Evolutionary conservation across 129 eudicot genomes (phyloP).

Genomic region (Gnaphalium uliginosum): DNA sequence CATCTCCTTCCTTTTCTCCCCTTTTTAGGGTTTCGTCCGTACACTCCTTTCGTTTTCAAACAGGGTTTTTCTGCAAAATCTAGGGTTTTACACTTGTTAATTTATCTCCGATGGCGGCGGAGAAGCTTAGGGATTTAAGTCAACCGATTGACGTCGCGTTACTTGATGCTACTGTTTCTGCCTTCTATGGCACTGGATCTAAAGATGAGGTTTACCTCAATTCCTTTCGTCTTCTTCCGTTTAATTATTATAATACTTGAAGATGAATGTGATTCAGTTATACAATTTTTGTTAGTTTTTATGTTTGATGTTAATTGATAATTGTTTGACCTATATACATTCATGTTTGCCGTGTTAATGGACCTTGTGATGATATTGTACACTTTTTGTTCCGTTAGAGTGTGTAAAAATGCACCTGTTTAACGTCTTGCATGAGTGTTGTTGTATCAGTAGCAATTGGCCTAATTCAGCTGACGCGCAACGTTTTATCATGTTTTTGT

Average conservation of each 20-base stretch:
- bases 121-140: slow-evolving; percentile 86
- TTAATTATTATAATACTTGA: neutral
- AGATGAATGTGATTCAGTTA: slow-evolving; percentile 27
- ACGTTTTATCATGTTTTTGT: slow-evolving; percentile 8
- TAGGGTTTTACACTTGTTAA: slow-evolving; percentile 56
- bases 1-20: slow-evolving; percentile 23
- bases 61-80: slow-evolving; percentile 22
- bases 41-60: slow-evolving; percentile 19
- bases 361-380: neutral
- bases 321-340: slow-evolving; percentile 10
- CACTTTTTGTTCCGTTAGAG: neutral
- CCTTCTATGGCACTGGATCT: slow-evolving; percentile 98
- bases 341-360: neutral
- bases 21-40: slow-evolving; percentile 43
- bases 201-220: slow-evolving; percentile 65
- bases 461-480: neutral
- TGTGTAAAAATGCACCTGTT: slow-evolving; percentile 2
- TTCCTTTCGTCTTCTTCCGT: neutral
- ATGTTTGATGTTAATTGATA: slow-evolving; percentile 11
- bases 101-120: slow-evolving; percentile 79
- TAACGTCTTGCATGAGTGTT: slow-evolving; percentile 15
- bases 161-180: slow-evolving; percentile 92
- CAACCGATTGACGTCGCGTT: slow-evolving; percentile 86
- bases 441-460: slow-evolving; percentile 8
- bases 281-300: neutral